Base-by-base conservation (phyloP, 257 asterid genomes). In the Ajuga chamaepitys region DNA sequence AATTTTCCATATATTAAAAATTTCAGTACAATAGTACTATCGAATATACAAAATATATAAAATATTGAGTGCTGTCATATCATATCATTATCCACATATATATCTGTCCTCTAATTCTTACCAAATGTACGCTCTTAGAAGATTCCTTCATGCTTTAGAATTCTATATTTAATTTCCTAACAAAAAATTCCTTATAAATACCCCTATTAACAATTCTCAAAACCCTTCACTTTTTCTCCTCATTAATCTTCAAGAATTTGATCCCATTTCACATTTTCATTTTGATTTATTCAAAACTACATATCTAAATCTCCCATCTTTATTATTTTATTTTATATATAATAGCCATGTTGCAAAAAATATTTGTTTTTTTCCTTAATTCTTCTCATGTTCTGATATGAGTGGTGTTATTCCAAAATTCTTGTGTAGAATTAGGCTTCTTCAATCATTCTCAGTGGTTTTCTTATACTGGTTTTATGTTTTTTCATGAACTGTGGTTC, bases 391-490 rank as follows among this genome's bases (percentile, higher is more conserved):
- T 37, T 56, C 10, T 72, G 79, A 72, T 59, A 77, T 80, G 83
- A 80, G 72, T 46, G 73, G 55, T 62, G 65, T 67, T 24, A 38
- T 64, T n/a, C 30, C 76, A 9, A 51, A 70, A 25, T 71, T 57
- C 30, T 42, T 75, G 35, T 44, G 54, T 75, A 77, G 77, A 79
- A 67, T 78, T 72, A 67, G 74, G 58, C 85, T 79, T 51, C 55
- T 81, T 62, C 87, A 81, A 56, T 79, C 85, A 21, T 84, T 81
- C 67, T 83, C 87, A 10, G 89, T 83, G 14, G 81, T 70, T 70
- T 81, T 81, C 63, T 58, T 79, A 0, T 84, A 81, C 56, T 84
- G 87, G 87, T 81, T 84, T 77, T 81, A 81, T 67, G 82, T 54
- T 67, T 72, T 77, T 59, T 79, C 81, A 61, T 77, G 69, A 84